Conservation (phyloP, 768 basidiomycete species). For the Suillus cothurnatus region DNA sequence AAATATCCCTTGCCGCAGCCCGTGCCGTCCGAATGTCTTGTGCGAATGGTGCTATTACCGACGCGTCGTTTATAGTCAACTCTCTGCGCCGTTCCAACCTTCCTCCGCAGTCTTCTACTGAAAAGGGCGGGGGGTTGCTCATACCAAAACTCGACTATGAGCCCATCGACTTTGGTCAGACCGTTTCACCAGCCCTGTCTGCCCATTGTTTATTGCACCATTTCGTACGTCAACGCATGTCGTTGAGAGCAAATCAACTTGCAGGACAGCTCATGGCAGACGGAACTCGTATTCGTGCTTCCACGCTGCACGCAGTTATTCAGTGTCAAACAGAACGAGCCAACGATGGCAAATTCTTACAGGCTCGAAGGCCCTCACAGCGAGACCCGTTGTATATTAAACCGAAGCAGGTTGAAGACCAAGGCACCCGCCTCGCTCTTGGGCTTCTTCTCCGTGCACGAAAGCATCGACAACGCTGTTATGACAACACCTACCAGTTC, state of each 20-base stretch:
- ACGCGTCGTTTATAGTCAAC: conserved; percentile 61
- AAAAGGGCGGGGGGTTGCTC: conserved; percentile 23
- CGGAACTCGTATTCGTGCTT: conserved; percentile 50
- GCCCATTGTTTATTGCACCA: conserved; percentile 68
- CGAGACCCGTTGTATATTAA: conserved; percentile 31
- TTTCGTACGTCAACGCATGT: conserved; percentile 54
- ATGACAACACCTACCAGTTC: conserved; percentile 59
- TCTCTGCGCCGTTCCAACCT: conserved; percentile 49
- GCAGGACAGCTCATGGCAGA: conserved; percentile 54
- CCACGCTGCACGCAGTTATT: conserved; percentile 53
- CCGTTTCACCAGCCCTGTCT: conserved; percentile 59
- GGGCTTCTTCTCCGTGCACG: conserved; percentile 54
- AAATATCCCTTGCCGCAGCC: conserved; percentile 40
- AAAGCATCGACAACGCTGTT: conserved; percentile 54
- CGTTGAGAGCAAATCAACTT: conserved; percentile 49
- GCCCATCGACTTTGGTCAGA: conserved; percentile 48
- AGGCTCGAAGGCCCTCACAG: conserved; percentile 16
- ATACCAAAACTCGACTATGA: conserved; percentile 36
- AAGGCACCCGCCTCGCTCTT: conserved; percentile 52
- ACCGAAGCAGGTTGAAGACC: conserved; percentile 38
- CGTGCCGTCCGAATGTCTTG: conserved; percentile 54
- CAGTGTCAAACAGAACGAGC: conserved; percentile 15
- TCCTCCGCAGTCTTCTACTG: conserved; percentile 1
- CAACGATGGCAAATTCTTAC: conserved; percentile 17
- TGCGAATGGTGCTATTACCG: conserved; percentile 42